Evolutionary conservation across 2,329 filamentous ascomycete genomes (phyloP).

Genomic region (Aureobasidium namibiae): DNA sequence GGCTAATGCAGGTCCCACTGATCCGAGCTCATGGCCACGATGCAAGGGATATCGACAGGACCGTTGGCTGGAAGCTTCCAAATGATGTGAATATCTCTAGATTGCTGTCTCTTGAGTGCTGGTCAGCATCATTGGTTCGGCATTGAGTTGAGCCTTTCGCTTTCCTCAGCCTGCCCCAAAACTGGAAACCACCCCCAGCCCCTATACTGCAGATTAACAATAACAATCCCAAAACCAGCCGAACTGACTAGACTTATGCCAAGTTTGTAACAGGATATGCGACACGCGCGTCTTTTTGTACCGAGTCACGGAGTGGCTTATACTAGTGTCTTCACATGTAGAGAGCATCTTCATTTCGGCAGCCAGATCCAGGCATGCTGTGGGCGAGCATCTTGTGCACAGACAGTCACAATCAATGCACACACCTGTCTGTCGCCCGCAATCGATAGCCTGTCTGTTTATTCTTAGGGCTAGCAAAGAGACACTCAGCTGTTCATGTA

Average conservation of each 20-base stretch:
- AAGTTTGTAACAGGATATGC: neutral
- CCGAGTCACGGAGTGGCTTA: conserved; percentile 8
- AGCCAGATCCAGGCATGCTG: conserved; percentile 3
- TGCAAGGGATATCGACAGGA: conserved; percentile 8
- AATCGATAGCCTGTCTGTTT: neutral
- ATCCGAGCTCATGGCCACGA: neutral
- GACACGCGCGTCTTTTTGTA: neutral
- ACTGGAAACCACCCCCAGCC: neutral
- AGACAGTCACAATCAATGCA: conserved; percentile 11
- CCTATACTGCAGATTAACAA: neutral
- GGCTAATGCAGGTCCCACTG: conserved; percentile 5
- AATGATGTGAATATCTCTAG: conserved; percentile 1
- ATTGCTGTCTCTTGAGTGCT: neutral
- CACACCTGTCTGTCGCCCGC: neutral
- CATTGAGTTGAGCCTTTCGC: neutral
- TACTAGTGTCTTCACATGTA: conserved; percentile 5
- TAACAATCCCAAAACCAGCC: neutral
- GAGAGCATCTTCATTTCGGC: conserved; percentile 10
- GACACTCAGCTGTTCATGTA: neutral
- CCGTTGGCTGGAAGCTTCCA: conserved; percentile 8
- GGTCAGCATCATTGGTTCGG: neutral
- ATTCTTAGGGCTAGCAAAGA: neutral
- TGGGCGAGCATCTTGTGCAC: conserved; percentile 7
- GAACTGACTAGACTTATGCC: neutral
- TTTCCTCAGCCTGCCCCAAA: neutral